Conservation (phyloP, 1,284 basidiomycete genomes). For the Fistulinella cinereoalba region DNA sequence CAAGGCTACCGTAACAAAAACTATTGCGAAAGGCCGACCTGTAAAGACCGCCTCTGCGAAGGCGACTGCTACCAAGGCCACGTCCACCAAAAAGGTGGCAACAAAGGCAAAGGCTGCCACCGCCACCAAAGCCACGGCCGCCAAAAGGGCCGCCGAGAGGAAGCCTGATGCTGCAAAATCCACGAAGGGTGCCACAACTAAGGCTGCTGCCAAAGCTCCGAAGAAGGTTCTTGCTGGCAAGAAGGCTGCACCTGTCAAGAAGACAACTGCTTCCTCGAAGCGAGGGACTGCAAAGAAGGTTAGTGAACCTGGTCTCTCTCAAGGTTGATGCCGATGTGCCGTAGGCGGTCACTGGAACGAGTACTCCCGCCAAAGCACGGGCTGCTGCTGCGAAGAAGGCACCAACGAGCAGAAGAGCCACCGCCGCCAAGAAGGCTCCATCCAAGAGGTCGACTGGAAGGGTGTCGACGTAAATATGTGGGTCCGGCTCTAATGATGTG, state of each 20-base stretch:
- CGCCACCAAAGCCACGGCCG: conserved; percentile 22
- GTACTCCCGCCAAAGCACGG: conserved; percentile 35
- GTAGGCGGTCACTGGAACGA: conserved; percentile 50
- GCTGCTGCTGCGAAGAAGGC: conserved; percentile 35
- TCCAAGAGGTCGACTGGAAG: conserved; percentile 25
- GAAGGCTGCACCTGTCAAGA: conserved; percentile 49
- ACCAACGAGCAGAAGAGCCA: conserved; percentile 36
- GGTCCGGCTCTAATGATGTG: conserved; percentile 4
- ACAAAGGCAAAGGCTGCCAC: conserved; percentile 22
- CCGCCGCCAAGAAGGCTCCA: conserved; percentile 29
- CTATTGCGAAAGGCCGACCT: conserved; percentile 32
- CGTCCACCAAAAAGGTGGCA: conserved; percentile 17
- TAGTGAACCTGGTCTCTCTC: not conserved
- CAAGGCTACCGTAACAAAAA: conserved; percentile 31
- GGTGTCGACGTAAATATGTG: conserved; percentile 14
- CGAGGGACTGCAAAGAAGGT: conserved; percentile 59
- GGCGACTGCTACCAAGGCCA: conserved; percentile 14
- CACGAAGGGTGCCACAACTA: conserved; percentile 23
- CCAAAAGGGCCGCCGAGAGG: conserved; percentile 25
- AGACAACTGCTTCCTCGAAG: conserved; percentile 44
- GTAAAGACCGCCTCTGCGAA: conserved; percentile 31
- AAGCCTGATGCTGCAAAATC: conserved; percentile 24
- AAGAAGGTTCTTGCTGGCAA: conserved; percentile 37
- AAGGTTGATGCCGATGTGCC: not conserved
- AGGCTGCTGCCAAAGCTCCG: conserved; percentile 19